These are phyloP conservation scores for Neonectria ditissima DNA, from an alignment of 2,329 filamentous ascomycete species.

Conservation along the genomic window DNA sequence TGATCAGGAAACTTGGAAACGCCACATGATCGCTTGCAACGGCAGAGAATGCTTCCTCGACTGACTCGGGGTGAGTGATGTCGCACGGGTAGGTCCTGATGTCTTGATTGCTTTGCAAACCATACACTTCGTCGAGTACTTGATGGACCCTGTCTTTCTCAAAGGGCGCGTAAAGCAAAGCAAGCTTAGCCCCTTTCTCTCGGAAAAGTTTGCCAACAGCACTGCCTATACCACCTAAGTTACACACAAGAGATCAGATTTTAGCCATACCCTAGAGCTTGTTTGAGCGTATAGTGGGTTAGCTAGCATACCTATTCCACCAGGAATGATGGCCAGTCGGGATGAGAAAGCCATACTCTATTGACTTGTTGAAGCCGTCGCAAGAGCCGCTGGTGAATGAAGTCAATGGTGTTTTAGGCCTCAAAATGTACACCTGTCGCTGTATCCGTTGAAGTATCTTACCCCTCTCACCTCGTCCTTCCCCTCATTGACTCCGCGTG, in stretches of 20 bases:
- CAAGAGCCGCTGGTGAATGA: background rate
- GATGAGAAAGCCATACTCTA: slow-evolving; percentile 8
- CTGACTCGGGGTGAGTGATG: slow-evolving; percentile 5
- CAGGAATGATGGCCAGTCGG: slow-evolving; percentile 15
- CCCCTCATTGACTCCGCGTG: background rate
- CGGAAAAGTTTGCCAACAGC: slow-evolving; percentile 1
- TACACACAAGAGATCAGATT: background rate
- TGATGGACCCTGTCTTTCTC: slow-evolving; percentile 1
- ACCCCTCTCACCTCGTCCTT: background rate
- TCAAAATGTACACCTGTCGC: background rate
- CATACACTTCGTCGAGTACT: slow-evolving; percentile 11
- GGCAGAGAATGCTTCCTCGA: slow-evolving; percentile 13
- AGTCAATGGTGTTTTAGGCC: background rate
- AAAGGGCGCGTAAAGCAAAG: slow-evolving; percentile 15
- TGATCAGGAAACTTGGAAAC: slow-evolving; percentile 11
- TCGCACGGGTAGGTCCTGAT: slow-evolving; percentile 16
- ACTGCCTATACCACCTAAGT: slow-evolving; percentile 12
- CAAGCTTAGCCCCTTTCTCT: slow-evolving; percentile 13
- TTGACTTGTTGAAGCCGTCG: background rate
- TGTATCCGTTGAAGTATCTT: background rate
- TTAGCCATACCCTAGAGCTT: background rate
- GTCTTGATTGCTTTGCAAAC: background rate
- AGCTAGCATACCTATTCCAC: slow-evolving; percentile 8
- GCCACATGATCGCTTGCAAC: slow-evolving; percentile 11
- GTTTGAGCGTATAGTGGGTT: background rate